Percentiles rank a stretch among this genome's conserved stretches.
phyloP scores from a whole-genome alignment of 139 green algal genomes.

The Tetraselmis chui region DNA sequence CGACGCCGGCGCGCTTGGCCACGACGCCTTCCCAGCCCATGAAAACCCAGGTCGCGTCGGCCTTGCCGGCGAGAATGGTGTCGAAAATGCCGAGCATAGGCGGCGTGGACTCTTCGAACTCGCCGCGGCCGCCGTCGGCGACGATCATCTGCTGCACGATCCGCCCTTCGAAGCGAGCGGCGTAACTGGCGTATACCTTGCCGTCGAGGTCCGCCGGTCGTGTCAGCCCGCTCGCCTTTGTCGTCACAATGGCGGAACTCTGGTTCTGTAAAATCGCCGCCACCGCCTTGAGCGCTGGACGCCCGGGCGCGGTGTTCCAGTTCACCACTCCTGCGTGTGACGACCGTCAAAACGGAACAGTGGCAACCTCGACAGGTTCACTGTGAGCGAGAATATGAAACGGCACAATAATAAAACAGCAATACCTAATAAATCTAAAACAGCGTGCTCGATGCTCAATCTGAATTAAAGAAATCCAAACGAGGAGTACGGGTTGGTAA shows the following conservation, averaged over 20 bases:
- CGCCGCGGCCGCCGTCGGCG: constrained; percentile 67
- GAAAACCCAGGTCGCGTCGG: constrained; percentile 85
- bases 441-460: too few species aligned
- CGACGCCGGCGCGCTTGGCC: constrained; percentile 51
- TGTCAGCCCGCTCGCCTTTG: constrained; percentile 38
- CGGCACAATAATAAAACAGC: too few species aligned
- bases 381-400: too few species aligned
- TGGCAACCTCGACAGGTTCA: too few species aligned
- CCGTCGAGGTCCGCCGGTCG: constrained; percentile 60
- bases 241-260: constrained; percentile 67
- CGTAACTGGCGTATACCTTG: constrained; percentile 69
- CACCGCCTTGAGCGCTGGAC: constrained; percentile 44
- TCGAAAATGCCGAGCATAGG: constrained; percentile 80
- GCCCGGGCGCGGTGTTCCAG: neutral
- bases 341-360: too few species aligned
- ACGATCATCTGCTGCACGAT: constrained; percentile 79
- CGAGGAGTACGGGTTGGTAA: too few species aligned
- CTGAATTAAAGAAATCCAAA: too few species aligned
- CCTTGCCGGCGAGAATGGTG: constrained; percentile 63
- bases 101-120: constrained; percentile 57
- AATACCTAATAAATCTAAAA: too few species aligned
- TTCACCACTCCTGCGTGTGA: too few species aligned
- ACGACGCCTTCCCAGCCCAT: constrained; percentile 76
- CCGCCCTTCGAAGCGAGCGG: constrained; percentile 74
- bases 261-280: constrained; percentile 53